Conservation (phyloP, 1,139 yeast species). For the Saccharomyces hybrid region DNA sequence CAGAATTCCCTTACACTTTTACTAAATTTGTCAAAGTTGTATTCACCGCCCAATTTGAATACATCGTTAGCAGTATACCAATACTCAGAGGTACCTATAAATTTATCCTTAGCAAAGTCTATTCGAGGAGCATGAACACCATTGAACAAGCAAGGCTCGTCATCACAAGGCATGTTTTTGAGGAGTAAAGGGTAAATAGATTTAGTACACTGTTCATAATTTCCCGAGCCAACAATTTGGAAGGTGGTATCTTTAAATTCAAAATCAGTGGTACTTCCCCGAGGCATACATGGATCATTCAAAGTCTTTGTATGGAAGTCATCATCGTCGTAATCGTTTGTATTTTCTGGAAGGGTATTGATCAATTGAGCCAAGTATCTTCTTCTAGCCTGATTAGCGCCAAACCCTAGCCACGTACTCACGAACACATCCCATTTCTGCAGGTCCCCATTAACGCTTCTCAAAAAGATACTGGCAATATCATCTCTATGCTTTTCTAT, state of each 20-base stretch:
- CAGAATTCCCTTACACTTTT: constrained; percentile 56
- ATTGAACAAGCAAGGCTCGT: constrained; percentile 68
- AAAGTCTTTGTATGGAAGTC: constrained; percentile 36
- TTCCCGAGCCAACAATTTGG: constrained; percentile 55
- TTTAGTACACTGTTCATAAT: constrained; percentile 58
- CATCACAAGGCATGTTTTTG: constrained; percentile 64
- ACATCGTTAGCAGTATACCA: constrained; percentile 84
- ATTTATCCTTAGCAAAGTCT: constrained; percentile 61
- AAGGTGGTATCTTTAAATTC: constrained; percentile 42
- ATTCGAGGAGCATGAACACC: constrained; percentile 75
- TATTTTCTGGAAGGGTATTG: constrained; percentile 37
- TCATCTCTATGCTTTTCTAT: constrained; percentile 54
- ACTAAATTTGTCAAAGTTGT: constrained; percentile 55
- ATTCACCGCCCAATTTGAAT: constrained; percentile 70
- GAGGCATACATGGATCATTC: constrained; percentile 66
- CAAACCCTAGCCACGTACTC: constrained; percentile 79
- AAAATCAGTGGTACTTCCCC: constrained; percentile 42
- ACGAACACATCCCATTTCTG: constrained; percentile 70
- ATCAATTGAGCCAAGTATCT: constrained; percentile 52
- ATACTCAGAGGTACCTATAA: constrained; percentile 74
- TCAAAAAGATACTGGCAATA: constrained; percentile 47
- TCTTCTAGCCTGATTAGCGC: constrained; percentile 70
- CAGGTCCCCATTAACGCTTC: constrained; percentile 52
- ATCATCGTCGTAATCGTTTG: constrained; percentile 35
- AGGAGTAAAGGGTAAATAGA: constrained; percentile 62